Conservation (phyloP, 2,329 filamentous ascomycete species). For the Aspergillus uvarum region DNA sequence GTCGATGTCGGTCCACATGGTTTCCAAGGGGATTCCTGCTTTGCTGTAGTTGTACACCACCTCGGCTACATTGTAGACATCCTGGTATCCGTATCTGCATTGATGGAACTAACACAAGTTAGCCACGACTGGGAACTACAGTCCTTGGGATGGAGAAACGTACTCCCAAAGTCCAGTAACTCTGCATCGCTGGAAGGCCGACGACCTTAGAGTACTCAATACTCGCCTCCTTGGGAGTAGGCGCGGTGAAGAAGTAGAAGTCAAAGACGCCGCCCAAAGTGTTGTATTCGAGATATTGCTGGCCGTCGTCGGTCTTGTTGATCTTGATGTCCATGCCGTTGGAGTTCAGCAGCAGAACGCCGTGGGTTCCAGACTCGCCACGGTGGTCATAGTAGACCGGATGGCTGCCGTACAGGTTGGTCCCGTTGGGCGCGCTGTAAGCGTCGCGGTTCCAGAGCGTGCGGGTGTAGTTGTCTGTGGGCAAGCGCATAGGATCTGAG, state of each 20-base stretch:
- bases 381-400: conserved; percentile 76
- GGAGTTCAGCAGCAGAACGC: conserved; percentile 68
- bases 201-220: conserved; percentile 60
- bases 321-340: conserved; percentile 78
- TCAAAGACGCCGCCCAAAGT: conserved; percentile 74
- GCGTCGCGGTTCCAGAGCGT: conserved; percentile 70
- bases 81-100: conserved; percentile 63
- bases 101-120: conserved; percentile 50
- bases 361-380: conserved; percentile 56
- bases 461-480: conserved; percentile 67
- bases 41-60: conserved; percentile 46
- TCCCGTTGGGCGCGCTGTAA: conserved; percentile 58
- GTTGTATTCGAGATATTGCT: conserved; percentile 77
- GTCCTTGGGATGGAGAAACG: conserved; percentile 5
- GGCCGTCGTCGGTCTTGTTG: conserved; percentile 57
- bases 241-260: conserved; percentile 65
- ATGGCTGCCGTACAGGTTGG: conserved; percentile 72
- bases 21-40: conserved; percentile 45
- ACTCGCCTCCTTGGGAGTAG: conserved; percentile 58
- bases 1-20: conserved; percentile 49
- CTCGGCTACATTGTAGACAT: conserved; percentile 47
- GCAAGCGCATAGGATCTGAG: conserved; percentile 67
- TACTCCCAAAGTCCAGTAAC: conserved; percentile 64
- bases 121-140: not conserved
- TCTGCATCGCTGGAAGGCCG: conserved; percentile 60